phyloP scores from a whole-genome alignment of 2,329 filamentous ascomycete species.

The Penicillium sp. region DNA sequence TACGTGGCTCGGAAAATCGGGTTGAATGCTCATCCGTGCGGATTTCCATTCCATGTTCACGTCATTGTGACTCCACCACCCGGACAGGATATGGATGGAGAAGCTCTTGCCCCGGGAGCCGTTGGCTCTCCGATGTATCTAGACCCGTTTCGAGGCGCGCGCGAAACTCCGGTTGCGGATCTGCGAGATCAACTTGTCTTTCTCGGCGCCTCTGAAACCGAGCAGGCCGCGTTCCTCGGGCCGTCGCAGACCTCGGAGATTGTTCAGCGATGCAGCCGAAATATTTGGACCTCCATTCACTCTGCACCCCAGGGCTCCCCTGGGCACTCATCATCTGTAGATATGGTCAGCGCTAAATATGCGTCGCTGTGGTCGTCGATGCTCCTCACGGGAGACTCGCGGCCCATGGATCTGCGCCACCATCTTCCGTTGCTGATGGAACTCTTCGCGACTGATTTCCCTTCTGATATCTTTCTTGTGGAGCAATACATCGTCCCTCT shows the following conservation, averaged over 20 bases:
- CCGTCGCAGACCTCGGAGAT: constrained; percentile 62
- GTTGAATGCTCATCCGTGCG: constrained; percentile 69
- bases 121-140: constrained; percentile 63
- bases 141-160: constrained; percentile 68
- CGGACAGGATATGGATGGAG: constrained; percentile 56
- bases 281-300: constrained; percentile 69
- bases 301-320: constrained; percentile 38
- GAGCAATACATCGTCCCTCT: constrained; percentile 62
- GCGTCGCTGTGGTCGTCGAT: constrained; percentile 66
- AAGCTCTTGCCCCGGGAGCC: constrained; percentile 16
- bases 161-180: constrained; percentile 57
- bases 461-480: constrained; percentile 67
- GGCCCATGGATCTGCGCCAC: constrained; percentile 51
- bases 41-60: constrained; percentile 80
- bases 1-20: constrained; percentile 68
- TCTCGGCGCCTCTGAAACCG: constrained; percentile 38
- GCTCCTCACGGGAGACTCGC: constrained; percentile 43
- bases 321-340: constrained; percentile 34
- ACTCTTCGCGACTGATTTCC: constrained; percentile 58
- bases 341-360: constrained; percentile 61
- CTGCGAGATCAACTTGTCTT: constrained; percentile 57
- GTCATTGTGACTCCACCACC: constrained; percentile 62
- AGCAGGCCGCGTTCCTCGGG: constrained; percentile 51
- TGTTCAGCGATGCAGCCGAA: constrained; percentile 68
- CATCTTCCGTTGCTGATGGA: constrained; percentile 60